Base-by-base conservation (phyloP, 2,329 filamentous ascomycete species). In the Byssothecium circinans region DNA sequence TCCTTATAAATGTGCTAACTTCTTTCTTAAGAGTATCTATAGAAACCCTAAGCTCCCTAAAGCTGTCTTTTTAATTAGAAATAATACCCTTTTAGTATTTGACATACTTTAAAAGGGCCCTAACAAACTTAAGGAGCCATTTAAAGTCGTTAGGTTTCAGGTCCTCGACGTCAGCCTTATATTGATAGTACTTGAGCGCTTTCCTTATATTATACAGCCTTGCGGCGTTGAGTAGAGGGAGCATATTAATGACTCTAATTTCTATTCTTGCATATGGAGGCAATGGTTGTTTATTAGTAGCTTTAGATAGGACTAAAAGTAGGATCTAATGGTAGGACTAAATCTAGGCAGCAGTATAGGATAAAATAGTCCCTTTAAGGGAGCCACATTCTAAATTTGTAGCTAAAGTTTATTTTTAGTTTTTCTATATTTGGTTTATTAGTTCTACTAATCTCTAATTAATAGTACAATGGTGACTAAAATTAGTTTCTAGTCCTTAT, bases 51-150 rank as follows among this genome's bases (percentile, higher is more conserved):
- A 45, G 35, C 43, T 45, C 43, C 17, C 35, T 45, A 20, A 45
- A 45, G 30, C 33, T 45, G 35, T 45, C 43, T 29, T 15, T 40
- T 45, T 45, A 25, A 5, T 45, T n/a, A 38, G 32, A 45, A 47
- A 47, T 47, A 38, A 47, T 37, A 43, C 23, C 22, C 45, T 47
- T 47, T 43, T 47, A 22, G 40, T 47, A 47, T 43, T 47, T 14
- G 18, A 47, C 22, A 47, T 47, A 47, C 45, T 47, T 47, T 43
- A 47, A 47, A 43, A 47, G 40, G 45, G 38, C 39, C 25, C 40
- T 22, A 43, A 47, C 30, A 22, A 47, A 47, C 38, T 47, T 14
- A 18, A 47, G 38, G 33, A 47, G 45, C 45, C 30, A 43, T 47
- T 37, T 38, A 43, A 43, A 47, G 39, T 47, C 25, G 25, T 37